Evolutionary conservation across 225 moss, liverwort and hornwort species (phyloP).

Genomic region (Neckera pumila): DNA sequence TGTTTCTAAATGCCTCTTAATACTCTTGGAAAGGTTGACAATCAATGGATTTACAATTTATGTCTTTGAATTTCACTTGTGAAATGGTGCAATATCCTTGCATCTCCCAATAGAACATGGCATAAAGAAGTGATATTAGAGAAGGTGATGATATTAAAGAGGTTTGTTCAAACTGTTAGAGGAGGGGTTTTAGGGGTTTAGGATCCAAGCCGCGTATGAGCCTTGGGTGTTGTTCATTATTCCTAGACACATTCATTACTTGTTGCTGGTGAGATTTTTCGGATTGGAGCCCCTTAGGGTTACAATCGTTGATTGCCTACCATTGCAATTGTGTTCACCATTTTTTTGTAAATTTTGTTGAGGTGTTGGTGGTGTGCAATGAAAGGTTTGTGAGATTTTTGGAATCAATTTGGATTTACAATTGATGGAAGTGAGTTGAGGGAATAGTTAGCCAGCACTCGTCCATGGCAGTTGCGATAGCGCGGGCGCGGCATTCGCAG

Average conservation of each 20-base stretch:
- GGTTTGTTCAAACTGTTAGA: background rate
- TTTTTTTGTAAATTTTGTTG: background rate
- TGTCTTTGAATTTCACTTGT: background rate
- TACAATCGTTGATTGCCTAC: background rate
- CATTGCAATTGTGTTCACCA: background rate
- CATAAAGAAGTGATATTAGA: background rate
- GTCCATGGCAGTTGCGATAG: slow-evolving; percentile 31
- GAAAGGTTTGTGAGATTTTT: background rate
- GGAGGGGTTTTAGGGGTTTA: slow-evolving; percentile 24
- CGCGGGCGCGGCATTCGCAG: slow-evolving; percentile 14
- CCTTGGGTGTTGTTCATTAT: background rate
- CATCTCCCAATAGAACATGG: background rate
- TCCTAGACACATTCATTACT: background rate
- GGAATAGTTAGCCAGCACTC: background rate
- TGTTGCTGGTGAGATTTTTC: background rate
- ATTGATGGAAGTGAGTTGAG: background rate
- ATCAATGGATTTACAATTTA: background rate
- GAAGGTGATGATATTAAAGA: background rate
- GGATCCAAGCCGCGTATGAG: background rate
- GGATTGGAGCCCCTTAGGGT: background rate
- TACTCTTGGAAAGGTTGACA: background rate
- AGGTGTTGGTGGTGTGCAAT: background rate
- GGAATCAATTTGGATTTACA: background rate
- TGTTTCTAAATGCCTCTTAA: background rate
- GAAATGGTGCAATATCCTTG: background rate